A percentile compares a stretch with the other conserved stretches of the same genome.
phyloP scores from a whole-genome alignment of 345 rosid genomes.

The Brassica nigra region DNA sequence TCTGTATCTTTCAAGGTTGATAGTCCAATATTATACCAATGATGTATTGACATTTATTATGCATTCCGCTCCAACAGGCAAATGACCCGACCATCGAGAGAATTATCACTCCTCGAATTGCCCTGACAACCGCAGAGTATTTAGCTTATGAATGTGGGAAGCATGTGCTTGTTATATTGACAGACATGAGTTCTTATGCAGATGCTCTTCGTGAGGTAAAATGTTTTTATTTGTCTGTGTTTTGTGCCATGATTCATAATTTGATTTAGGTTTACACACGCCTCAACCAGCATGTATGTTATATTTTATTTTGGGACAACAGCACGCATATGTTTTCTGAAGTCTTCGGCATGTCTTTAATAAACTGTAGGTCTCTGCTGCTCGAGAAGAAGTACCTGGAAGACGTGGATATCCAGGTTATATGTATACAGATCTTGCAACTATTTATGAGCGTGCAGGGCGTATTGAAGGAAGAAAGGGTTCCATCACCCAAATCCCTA shows the following conservation, averaged over 20 bases:
- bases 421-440: constrained; percentile 99
- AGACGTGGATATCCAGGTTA: constrained; percentile 99
- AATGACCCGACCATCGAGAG: constrained; percentile 99
- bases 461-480: constrained; percentile 97
- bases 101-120: constrained; percentile 96
- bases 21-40: background rate
- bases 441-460: constrained; percentile 97
- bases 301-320: background rate
- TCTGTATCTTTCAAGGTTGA: background rate
- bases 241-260: background rate
- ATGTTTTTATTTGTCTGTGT: background rate
- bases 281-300: background rate
- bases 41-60: constrained; percentile 9
- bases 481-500: constrained; percentile 97
- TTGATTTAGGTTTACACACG: background rate
- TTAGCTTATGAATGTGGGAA: constrained; percentile 98
- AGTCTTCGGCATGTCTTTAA: background rate
- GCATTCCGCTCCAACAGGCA: constrained; percentile 57
- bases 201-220: constrained; percentile 99
- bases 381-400: constrained; percentile 99
- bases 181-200: constrained; percentile 99
- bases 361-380: constrained; percentile 88
- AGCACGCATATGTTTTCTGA: background rate
- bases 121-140: constrained; percentile 97
- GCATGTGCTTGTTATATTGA: constrained; percentile 96